These are phyloP conservation scores for Rosa lucieae DNA, from an alignment of 306 rosid genomes.

Conservation along the genomic window DNA sequence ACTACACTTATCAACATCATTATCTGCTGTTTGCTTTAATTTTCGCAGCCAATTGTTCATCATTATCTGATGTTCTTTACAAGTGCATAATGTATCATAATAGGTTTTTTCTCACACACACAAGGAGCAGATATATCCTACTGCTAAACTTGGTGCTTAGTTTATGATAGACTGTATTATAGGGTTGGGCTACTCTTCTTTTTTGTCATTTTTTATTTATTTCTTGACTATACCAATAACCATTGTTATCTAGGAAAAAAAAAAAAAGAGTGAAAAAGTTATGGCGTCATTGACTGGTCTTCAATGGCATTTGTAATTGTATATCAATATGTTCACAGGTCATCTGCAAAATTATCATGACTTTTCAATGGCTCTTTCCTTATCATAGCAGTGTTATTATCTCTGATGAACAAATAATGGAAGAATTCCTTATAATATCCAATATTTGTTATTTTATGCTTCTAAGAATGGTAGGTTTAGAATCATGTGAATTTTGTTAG, in stretches of 20 bases:
- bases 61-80: background rate
- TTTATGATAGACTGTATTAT: background rate
- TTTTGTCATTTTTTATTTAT: background rate
- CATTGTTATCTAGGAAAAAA: background rate
- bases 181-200: background rate
- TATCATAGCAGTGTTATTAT: background rate
- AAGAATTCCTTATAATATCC: background rate
- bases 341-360: background rate
- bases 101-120: background rate
- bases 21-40: background rate
- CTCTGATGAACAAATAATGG: background rate
- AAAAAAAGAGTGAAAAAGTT: background rate
- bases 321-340: background rate
- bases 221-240: background rate
- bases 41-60: background rate
- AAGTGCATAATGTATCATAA: background rate
- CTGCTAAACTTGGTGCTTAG: background rate
- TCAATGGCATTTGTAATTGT: background rate
- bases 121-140: background rate
- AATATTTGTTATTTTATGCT: background rate
- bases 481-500: background rate
- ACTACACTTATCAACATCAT: background rate
- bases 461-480: background rate
- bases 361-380: background rate
- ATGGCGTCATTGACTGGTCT: background rate